Base-by-base conservation (phyloP, 2,329 filamentous ascomycete genomes). In the Cladosporium sp. region DNA sequence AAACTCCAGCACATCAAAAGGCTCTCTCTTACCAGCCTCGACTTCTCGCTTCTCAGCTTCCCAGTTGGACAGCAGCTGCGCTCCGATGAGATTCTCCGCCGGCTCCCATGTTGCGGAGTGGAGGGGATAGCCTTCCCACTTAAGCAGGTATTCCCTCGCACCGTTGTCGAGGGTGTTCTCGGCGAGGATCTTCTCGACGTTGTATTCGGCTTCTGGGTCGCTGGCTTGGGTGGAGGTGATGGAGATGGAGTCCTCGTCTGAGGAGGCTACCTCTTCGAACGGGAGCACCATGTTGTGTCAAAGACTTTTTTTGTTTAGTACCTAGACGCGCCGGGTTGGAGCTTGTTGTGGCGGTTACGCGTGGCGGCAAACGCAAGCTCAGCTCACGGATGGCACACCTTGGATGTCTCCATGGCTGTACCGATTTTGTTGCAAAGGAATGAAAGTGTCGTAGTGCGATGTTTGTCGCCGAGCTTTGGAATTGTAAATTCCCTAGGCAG, bases 91-190 rank as follows among this genome's bases (percentile, higher is more conserved):
- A 25, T 70, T 65, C 10, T 70, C 66, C 11, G 26, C 48, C 2
- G 73, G 73, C 51, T 77, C 76, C 75, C 74, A 76, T 0, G 72
- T 74, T 21, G 68, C 67, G 16, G 67, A 60, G 11, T 67, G 49
- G 0, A 74, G 66, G 5, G 68, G 65, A 60, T 75, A 77, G 28
- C 72, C 72, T 26, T 70, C 67, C 76, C 76, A 77, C 59, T 76
- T 74, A 58, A 76, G 63, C 10, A 76, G 68, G 59, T 74, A 76
- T 16, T 63, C 11, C 26, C 32, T 14, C 23, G 39, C 43, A 7
- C 49, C 62, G 11, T 67, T 57, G 10, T 68, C 63, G 10, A 59
- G 36, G 32, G 67, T 48, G 18, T 66, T 43, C 28, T 74, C 72
- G 26, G 69, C 67, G 5, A 76, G 65, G n/a, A 77, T 71, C 34